Base-by-base conservation (phyloP, 352 stramenopile genomes). In the Pythium scleroteichum region DNA sequence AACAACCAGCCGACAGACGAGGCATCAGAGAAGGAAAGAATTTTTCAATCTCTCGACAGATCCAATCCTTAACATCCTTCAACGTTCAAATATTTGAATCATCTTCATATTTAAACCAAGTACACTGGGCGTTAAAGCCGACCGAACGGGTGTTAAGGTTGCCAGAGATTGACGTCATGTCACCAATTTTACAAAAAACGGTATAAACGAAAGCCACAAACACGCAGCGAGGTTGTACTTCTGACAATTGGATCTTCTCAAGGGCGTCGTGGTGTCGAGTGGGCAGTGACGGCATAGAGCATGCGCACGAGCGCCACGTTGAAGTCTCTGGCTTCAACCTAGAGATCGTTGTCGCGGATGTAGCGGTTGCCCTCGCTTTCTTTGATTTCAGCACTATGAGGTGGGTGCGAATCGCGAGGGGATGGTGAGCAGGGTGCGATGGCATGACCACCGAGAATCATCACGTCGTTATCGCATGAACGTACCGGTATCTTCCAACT, bases 361-460 rank as follows among this genome's bases (percentile, higher is more conserved):
- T 93, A 95, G 26, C 85, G 80, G 53, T 95, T 95, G 61, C 85
- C 85, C 71, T 95, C 85, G 53, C 83, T 93, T 58, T 95, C 85
- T 49, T 92, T 95, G 76, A 95, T 95, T 59, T 95, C 85, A 35
- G 85, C 85, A 56, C 85, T 95, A 42, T 49, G 39, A 39, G 17
- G 49, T 40, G 45, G 4, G 26, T 40, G 38, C 29, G 32, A 19
- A 48, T 16, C 40, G 16, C 40, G 17, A 46, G 20, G 40, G 14
- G 16, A 46, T 46, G 17, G 17, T 46, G 27, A 20, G 50, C n/a
- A 46, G 49, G 49, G 9, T 48, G 12, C 7, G 14, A 47, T 40
- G 38, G 29, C 29, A 35, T 35, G 29, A 35, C 29, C 5, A 35
- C 5, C 29, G 29, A 35, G 29, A 35, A 35, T 35, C 29, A 35